Evolutionary conservation across 2,329 filamentous ascomycete species (phyloP).

Genomic region (Parascedosporium putredinis): DNA sequence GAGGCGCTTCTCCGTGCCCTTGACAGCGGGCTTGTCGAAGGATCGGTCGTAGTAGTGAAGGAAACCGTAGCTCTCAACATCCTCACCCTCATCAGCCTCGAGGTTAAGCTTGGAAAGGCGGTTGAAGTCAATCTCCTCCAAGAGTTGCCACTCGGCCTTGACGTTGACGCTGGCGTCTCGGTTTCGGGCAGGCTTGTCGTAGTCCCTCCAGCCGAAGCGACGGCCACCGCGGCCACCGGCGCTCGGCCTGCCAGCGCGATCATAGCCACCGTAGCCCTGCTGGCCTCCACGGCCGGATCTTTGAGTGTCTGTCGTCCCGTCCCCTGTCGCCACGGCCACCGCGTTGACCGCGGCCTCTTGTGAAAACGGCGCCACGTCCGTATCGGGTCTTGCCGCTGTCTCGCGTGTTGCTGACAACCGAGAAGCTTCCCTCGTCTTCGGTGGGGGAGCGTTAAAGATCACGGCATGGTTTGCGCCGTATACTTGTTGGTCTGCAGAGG

Average conservation of each 20-base stretch:
- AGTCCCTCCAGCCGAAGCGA: conserved; percentile 97
- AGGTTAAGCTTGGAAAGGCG: conserved; percentile 91
- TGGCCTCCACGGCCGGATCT: conserved; percentile 61
- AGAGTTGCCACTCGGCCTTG: conserved; percentile 86
- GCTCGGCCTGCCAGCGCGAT: conserved; percentile 60
- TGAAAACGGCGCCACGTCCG: conserved; percentile 81
- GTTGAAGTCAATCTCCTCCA: conserved; percentile 98
- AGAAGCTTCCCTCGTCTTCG: conserved; percentile 96
- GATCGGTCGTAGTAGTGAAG: conserved; percentile 95
- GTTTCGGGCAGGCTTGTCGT: conserved; percentile 94
- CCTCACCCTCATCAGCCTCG: conserved; percentile 88
- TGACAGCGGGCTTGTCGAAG: conserved; percentile 88
- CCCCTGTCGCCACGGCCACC: conserved; percentile 54
- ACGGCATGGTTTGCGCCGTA: conserved; percentile 84
- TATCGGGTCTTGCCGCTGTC: conserved; percentile 80
- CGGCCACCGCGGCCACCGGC: conserved; percentile 66
- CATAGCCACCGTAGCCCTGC: conserved; percentile 52
- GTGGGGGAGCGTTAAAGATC: conserved; percentile 84
- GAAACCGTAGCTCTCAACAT: conserved; percentile 92
- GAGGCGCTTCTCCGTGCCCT: conserved; percentile 78
- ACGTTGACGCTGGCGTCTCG: conserved; percentile 94
- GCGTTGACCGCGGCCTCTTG: conserved; percentile 71
- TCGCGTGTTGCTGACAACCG: conserved; percentile 89
- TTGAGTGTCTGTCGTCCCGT: conserved; percentile 48
- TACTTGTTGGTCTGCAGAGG: conserved; percentile 72